These are phyloP conservation scores for Saccharomyces hybrid DNA, from an alignment of 1,139 yeast species.

Conservation along the genomic window DNA sequence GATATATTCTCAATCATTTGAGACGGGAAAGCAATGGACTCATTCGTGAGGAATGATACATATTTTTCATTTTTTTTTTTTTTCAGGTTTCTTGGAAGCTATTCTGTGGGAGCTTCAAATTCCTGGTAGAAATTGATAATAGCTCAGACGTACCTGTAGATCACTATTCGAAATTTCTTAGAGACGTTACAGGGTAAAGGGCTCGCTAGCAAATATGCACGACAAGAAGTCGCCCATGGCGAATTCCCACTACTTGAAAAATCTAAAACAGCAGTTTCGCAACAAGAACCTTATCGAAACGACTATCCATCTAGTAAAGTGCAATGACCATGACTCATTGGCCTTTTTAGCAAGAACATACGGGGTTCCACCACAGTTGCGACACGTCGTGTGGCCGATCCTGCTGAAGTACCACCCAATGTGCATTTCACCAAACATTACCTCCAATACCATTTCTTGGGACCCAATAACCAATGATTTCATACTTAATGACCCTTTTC, in stretches of 20 bases:
- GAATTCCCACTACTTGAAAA: conserved; percentile 20
- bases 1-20: background rate
- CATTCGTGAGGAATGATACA: background rate
- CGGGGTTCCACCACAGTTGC: conserved; percentile 77
- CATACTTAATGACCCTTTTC: background rate
- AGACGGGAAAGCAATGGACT: background rate
- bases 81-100: background rate
- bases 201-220: conserved; percentile 6
- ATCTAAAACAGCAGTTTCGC: conserved; percentile 24
- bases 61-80: background rate
- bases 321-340: conserved; percentile 37
- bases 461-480: conserved; percentile 6
- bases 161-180: background rate
- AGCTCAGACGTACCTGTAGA: background rate
- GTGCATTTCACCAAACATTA: conserved; percentile 64
- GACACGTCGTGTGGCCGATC: conserved; percentile 81
- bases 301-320: conserved; percentile 24
- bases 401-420: conserved; percentile 76
- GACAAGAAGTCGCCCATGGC: conserved; percentile 14
- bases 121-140: background rate
- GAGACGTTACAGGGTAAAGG: background rate
- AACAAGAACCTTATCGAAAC: conserved; percentile 23
- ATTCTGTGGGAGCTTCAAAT: background rate
- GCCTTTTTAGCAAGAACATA: conserved; percentile 75
- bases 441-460: conserved; percentile 41